Evolutionary conservation across 768 basidiomycete species (phyloP).

Genomic region (Pseudohyphozyma bogoriensis): DNA sequence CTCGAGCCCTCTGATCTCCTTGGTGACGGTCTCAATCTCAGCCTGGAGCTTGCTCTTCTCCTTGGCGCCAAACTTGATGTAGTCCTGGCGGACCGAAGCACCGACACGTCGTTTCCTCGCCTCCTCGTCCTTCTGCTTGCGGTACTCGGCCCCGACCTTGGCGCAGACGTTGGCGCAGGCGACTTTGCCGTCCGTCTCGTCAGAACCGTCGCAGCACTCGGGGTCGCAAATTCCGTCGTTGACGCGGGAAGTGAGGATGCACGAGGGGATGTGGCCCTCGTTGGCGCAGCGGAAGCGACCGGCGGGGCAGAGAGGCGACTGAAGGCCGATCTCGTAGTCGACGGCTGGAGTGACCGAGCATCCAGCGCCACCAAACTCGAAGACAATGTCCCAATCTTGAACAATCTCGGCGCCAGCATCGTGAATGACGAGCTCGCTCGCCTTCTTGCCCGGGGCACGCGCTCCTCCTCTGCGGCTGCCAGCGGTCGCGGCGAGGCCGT

Average conservation of each 20-base stretch:
- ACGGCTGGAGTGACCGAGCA: slow-evolving; percentile 9
- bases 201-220: slow-evolving; percentile 92
- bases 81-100: slow-evolving; percentile 78
- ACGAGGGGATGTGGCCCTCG: slow-evolving; percentile 71
- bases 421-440: slow-evolving; percentile 57
- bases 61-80: slow-evolving; percentile 74
- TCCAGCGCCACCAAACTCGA: slow-evolving; percentile 29
- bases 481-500: slow-evolving; percentile 49
- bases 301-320: slow-evolving; percentile 20
- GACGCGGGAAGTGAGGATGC: slow-evolving; percentile 69
- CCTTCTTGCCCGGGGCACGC: slow-evolving; percentile 33
- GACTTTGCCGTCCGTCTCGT: slow-evolving; percentile 59
- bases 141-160: slow-evolving; percentile 60
- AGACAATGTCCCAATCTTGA: slow-evolving; percentile 39
- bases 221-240: slow-evolving; percentile 88
- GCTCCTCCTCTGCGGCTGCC: slow-evolving; percentile 17
- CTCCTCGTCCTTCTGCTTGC: slow-evolving; percentile 60
- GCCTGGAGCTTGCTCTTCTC: slow-evolving; percentile 76
- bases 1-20: slow-evolving; percentile 45
- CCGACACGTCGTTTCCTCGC: slow-evolving; percentile 77
- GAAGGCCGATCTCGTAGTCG: slow-evolving; percentile 18
- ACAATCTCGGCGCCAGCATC: slow-evolving; percentile 38
- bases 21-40: slow-evolving; percentile 47
- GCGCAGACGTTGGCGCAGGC: slow-evolving; percentile 69
- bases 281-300: slow-evolving; percentile 70